Evolutionary conservation across 495 filamentous ascomycete genomes (phyloP).

Genomic region (Penicillium nucicola): DNA sequence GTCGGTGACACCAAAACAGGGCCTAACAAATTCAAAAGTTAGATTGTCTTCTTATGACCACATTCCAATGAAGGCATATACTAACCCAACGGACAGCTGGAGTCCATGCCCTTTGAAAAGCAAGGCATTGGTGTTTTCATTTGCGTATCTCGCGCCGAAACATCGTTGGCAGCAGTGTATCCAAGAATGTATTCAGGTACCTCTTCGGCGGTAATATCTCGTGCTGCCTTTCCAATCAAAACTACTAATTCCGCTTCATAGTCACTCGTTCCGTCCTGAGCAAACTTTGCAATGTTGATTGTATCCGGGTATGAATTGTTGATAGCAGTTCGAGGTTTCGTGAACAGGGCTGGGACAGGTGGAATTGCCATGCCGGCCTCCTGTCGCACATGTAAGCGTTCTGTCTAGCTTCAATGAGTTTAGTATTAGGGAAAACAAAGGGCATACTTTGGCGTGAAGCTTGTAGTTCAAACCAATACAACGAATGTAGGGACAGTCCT

Average conservation of each 20-base stretch:
- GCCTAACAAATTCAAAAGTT: too few species aligned
- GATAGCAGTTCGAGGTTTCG: constrained; percentile 66
- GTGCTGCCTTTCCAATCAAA: constrained; percentile 60
- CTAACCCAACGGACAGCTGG: too few species aligned
- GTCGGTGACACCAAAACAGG: constrained; percentile 24
- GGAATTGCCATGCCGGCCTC: constrained; percentile 67
- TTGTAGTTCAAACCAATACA: constrained; percentile 73
- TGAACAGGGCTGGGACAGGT: constrained; percentile 65
- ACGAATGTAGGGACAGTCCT: constrained; percentile 38
- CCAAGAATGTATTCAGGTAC: constrained; percentile 66
- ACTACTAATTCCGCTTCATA: constrained; percentile 72
- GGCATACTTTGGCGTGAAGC: constrained; percentile 50
- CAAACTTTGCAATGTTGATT: constrained; percentile 34
- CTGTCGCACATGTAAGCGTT: too few species aligned
- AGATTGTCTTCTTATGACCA: too few species aligned
- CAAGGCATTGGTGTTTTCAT: constrained; percentile 66
- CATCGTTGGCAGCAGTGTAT: constrained; percentile 67
- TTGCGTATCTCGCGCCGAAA: constrained; percentile 69
- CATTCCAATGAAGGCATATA: too few species aligned
- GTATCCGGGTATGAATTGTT: constrained; percentile 52
- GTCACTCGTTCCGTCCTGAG: constrained; percentile 51
- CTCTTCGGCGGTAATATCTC: constrained; percentile 56
- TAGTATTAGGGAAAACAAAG: too few species aligned
- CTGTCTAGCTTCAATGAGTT: too few species aligned
- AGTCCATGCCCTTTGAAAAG: constrained; percentile 67